These are phyloP conservation scores for Bassia scoparia DNA, from an alignment of 148 eudicot species.

Conservation along the genomic window DNA sequence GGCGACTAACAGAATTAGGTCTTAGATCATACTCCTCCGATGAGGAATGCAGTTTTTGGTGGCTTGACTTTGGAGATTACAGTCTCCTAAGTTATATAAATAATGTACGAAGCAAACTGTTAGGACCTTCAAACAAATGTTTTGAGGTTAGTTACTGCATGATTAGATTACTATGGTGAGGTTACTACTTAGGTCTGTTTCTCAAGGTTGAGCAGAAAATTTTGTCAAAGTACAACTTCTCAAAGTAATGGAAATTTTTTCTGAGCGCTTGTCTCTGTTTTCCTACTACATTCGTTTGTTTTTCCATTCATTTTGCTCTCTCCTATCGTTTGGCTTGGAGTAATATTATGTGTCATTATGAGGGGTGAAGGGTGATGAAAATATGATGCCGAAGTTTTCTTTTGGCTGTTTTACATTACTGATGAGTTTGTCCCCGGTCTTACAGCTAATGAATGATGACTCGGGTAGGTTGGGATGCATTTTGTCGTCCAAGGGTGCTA, in stretches of 20 bases:
- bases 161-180: constrained; percentile 15
- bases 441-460: too few species aligned
- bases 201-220: constrained; percentile 18
- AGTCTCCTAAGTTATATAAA: constrained; percentile 14
- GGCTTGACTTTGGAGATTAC: constrained; percentile 12
- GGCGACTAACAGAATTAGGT: background rate
- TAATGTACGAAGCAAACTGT: constrained; percentile 4
- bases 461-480: too few species aligned
- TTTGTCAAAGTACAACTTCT: constrained; percentile 17
- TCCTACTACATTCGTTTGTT: background rate
- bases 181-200: constrained; percentile 28
- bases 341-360: too few species aligned
- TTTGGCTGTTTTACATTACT: too few species aligned
- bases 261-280: constrained; percentile 27
- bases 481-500: too few species aligned
- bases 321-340: too few species aligned
- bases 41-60: constrained; percentile 20
- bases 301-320: background rate
- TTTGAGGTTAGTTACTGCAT: background rate
- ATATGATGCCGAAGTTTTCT: too few species aligned
- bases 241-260: constrained; percentile 13
- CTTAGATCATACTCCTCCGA: constrained; percentile 21
- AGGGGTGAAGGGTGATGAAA: too few species aligned
- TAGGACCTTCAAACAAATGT: constrained; percentile 4
- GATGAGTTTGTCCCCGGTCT: too few species aligned